A percentile compares a stretch with the other conserved stretches of the same genome.
These are phyloP conservation scores for Thielaviopsis punctulata DNA, from an alignment of 2,329 filamentous ascomycete species.

Conservation along the genomic window DNA sequence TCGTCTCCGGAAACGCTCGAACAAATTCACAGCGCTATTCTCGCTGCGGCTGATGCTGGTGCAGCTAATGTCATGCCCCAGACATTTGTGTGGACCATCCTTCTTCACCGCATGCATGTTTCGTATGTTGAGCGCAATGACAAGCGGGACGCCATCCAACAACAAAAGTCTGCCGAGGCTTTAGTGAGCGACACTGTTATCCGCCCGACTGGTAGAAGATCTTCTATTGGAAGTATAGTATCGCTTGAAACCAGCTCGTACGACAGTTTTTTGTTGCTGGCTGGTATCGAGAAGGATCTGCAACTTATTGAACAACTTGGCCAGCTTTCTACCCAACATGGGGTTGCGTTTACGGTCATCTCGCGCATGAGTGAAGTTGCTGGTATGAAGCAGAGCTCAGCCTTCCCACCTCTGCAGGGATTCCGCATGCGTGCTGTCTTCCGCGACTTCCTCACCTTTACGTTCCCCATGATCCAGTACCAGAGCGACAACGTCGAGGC, in stretches of 20 bases:
- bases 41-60: constrained; percentile 37
- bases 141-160: constrained; percentile 37
- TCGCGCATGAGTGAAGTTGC: constrained; percentile 31
- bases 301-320: constrained; percentile 34
- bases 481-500: constrained; percentile 52
- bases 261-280: constrained; percentile 37
- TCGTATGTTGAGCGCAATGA: constrained; percentile 46
- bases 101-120: constrained; percentile 52
- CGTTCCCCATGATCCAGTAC: constrained; percentile 52
- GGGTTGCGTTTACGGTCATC: constrained; percentile 36
- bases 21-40: constrained; percentile 54
- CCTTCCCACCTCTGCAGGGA: constrained; percentile 37
- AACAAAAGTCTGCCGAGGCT: constrained; percentile 39
- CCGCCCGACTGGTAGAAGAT: constrained; percentile 29
- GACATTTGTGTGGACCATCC: constrained; percentile 65
- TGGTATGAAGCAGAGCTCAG: constrained; percentile 27
- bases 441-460: constrained; percentile 52
- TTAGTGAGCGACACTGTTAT: constrained; percentile 29
- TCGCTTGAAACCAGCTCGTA: constrained; percentile 44
- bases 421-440: constrained; percentile 47
- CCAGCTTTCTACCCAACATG: constrained; percentile 28
- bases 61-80: constrained; percentile 52
- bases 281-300: constrained; percentile 32
- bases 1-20: constrained; percentile 52
- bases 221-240: constrained; percentile 44